phyloP scores from a whole-genome alignment of 306 rosid genomes.

The Pyrus communis region DNA sequence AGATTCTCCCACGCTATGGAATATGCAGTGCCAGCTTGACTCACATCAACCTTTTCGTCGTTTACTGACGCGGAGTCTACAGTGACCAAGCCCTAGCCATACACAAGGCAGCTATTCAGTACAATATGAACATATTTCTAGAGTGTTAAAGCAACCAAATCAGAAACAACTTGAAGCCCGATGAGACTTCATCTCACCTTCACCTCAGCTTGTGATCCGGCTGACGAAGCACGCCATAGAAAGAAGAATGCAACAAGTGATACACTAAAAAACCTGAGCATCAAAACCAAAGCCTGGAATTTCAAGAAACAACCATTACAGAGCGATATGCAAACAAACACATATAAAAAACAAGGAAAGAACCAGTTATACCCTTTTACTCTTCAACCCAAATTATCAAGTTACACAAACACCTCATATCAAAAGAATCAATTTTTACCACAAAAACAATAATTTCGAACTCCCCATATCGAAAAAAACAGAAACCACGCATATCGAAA shows the following conservation, averaged over 20 bases:
- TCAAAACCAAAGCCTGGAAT: constrained; percentile 95
- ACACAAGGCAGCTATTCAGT: constrained; percentile 19
- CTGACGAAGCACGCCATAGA: constrained; percentile 68
- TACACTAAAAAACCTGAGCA: constrained; percentile 97
- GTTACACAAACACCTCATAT: background rate
- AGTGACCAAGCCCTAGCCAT: constrained; percentile 35
- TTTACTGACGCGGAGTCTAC: constrained; percentile 27
- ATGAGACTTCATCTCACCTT: constrained; percentile 40
- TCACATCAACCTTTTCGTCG: constrained; percentile 34
- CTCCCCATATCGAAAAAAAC: background rate
- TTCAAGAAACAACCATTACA: constrained; percentile 57
- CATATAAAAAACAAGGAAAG: background rate
- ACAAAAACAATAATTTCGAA: background rate
- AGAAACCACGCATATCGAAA: constrained; percentile 7
- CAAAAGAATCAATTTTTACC: background rate
- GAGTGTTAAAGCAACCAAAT: constrained; percentile 3
- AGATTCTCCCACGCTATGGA: constrained; percentile 54
- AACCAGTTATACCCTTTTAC: background rate
- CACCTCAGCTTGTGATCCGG: constrained; percentile 31
- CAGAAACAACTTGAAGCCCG: constrained; percentile 13
- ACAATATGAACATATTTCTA: constrained; percentile 8
- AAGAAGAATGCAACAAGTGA: constrained; percentile 72
- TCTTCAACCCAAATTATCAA: background rate
- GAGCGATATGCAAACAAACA: constrained; percentile 17
- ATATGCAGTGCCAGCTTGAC: constrained; percentile 33